Evolutionary conservation across 1,284 basidiomycete genomes (phyloP).

Genomic region (Fomitopsis betulina): DNA sequence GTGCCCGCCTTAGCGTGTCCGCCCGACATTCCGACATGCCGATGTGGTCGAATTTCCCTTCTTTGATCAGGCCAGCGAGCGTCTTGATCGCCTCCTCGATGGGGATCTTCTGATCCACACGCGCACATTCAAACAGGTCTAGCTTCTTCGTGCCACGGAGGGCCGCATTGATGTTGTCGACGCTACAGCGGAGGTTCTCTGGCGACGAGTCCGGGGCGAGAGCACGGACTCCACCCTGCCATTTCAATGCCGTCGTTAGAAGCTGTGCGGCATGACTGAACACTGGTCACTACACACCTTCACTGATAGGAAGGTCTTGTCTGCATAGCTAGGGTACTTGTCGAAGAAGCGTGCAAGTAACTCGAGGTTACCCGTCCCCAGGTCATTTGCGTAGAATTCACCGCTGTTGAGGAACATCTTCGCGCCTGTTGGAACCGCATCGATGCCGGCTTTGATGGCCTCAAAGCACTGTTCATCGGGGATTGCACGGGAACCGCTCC

Average conservation of each 20-base stretch:
- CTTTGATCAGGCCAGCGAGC: constrained; percentile 27
- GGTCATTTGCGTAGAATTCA: constrained; percentile 38
- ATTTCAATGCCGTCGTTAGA: no score
- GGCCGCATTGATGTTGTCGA: constrained; percentile 33
- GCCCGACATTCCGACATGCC: constrained; percentile 45
- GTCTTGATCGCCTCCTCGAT: constrained; percentile 29
- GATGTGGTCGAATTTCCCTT: constrained; percentile 42
- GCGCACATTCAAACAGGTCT: constrained; percentile 39
- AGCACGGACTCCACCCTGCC: no score
- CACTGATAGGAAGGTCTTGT: constrained; percentile 44
- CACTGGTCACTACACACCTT: constrained; percentile 22
- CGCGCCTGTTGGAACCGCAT: constrained; percentile 38
- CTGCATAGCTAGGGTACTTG: constrained; percentile 49
- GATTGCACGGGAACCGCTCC: constrained; percentile 33
- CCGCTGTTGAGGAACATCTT: constrained; percentile 44
- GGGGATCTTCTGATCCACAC: constrained; percentile 26
- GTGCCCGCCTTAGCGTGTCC: constrained; percentile 36
- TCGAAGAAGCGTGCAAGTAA: constrained; percentile 41
- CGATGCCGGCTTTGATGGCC: constrained; percentile 56
- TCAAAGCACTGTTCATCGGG: constrained; percentile 53
- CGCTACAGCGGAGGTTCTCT: constrained; percentile 38
- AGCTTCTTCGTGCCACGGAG: constrained; percentile 40
- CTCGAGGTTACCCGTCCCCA: constrained; percentile 35
- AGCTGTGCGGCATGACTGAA: not conserved
- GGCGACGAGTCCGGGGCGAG: constrained; percentile 20